A percentile compares a stretch with the other conserved stretches of the same genome.
Evolutionary conservation across 2,329 filamentous ascomycete species (phyloP).

Genomic region (Aspergillus ruber): DNA sequence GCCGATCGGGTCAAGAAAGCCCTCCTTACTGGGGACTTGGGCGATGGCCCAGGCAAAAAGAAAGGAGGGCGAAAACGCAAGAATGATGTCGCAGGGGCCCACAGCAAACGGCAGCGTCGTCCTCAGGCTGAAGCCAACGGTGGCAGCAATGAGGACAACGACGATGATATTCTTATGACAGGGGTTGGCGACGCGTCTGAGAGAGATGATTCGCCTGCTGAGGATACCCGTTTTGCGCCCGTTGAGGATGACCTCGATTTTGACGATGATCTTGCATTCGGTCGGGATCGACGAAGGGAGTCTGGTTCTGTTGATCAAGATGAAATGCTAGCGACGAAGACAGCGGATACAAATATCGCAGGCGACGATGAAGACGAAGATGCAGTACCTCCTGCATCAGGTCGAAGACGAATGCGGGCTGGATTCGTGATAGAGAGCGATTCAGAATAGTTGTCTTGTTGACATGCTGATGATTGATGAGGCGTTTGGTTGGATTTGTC

Average conservation of each 20-base stretch:
- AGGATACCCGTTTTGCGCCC: conserved; percentile 19
- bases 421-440: conserved; percentile 41
- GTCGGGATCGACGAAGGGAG: conserved; percentile 18
- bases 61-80: conserved; percentile 23
- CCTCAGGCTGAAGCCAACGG: conserved; percentile 7
- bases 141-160: conserved; percentile 21
- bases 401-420: conserved; percentile 30
- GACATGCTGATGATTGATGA: conserved; percentile 21
- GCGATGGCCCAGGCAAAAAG: conserved; percentile 21
- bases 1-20: conserved; percentile 45
- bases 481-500: conserved; percentile 13
- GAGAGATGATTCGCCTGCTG: conserved; percentile 12
- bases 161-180: conserved; percentile 28
- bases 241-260: conserved; percentile 27
- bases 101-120: conserved; percentile 26
- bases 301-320: conserved; percentile 2
- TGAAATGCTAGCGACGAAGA: conserved; percentile 2
- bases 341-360: not conserved
- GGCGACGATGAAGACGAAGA: conserved; percentile 28
- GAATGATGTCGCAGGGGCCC: conserved; percentile 16
- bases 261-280: conserved; percentile 29
- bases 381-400: conserved; percentile 18
- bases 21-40: conserved; percentile 35
- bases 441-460: conserved; percentile 28
- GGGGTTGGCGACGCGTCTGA: conserved; percentile 9